Conservation (phyloP, 371 early-diverging fungal genomes). For the Mortierella sp. region DNA sequence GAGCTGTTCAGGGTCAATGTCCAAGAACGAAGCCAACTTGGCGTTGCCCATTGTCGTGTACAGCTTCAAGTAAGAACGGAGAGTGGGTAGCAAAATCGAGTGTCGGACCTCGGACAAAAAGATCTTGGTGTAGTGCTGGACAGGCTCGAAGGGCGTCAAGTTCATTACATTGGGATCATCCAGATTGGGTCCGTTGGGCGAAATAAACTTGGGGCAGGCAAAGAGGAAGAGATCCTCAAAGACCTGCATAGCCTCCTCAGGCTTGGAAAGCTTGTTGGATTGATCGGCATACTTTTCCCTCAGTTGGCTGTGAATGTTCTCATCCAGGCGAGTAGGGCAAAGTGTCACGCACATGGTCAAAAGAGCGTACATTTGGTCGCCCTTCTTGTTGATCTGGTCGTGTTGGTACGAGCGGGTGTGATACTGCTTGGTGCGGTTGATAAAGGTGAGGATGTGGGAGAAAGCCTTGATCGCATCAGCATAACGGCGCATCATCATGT, state of each 20-base stretch:
- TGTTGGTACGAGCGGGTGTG: slow-evolving; percentile 92
- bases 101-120: slow-evolving; percentile 87
- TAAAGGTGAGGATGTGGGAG: slow-evolving; percentile 89
- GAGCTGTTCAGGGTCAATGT: slow-evolving; percentile 82
- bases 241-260: slow-evolving; percentile 81
- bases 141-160: slow-evolving; percentile 65
- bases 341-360: slow-evolving; percentile 91
- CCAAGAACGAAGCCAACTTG: slow-evolving; percentile 90
- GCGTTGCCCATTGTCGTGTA: slow-evolving; percentile 91
- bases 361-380: slow-evolving; percentile 94
- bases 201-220: slow-evolving; percentile 95
- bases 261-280: slow-evolving; percentile 76
- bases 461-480: slow-evolving; percentile 95
- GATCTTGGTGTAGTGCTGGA: slow-evolving; percentile 82
- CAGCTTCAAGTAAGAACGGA: slow-evolving; percentile 93
- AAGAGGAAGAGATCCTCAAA: slow-evolving; percentile 92
- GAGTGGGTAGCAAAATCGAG: slow-evolving; percentile 86
- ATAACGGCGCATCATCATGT: slow-evolving; percentile 97
- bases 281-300: slow-evolving; percentile 95
- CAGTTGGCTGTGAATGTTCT: slow-evolving; percentile 85
- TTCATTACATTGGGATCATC: slow-evolving; percentile 61
- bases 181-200: slow-evolving; percentile 82
- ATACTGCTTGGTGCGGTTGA: slow-evolving; percentile 93
- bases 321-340: slow-evolving; percentile 94
- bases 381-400: slow-evolving; percentile 92